Conservation (phyloP, 345 rosid species). For the Hibiscus trionum region DNA sequence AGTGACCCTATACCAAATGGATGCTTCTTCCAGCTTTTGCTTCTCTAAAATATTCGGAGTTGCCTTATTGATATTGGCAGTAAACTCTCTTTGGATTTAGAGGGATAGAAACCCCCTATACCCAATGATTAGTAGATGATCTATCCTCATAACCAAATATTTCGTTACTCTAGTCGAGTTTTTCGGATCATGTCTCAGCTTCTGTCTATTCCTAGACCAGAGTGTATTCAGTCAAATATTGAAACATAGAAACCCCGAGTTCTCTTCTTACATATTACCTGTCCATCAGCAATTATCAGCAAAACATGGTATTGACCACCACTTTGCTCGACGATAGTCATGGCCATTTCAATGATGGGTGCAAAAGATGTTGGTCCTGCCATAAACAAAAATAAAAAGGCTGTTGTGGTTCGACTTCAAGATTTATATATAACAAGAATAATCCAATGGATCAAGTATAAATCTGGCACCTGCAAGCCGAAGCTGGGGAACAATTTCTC, state of each 20-base stretch:
- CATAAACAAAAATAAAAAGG: constrained; percentile 12
- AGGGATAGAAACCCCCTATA: not conserved
- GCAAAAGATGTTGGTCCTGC: constrained; percentile 95
- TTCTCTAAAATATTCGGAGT: not conserved
- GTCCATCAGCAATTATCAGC: constrained; percentile 91
- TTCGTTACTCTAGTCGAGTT: not conserved
- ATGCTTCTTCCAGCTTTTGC: not conserved
- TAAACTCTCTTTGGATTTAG: not conserved
- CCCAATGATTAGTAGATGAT: not conserved
- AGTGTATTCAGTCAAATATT: not conserved
- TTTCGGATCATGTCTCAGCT: not conserved
- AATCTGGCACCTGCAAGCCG: constrained; percentile 59
- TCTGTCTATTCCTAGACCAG: not conserved
- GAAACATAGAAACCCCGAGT: not conserved
- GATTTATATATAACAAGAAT: not conserved
- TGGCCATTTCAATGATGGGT: constrained; percentile 76
- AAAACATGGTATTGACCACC: constrained; percentile 90
- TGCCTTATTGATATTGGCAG: not conserved
- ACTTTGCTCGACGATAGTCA: constrained; percentile 76
- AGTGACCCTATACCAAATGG: not conserved
- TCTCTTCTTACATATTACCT: constrained; percentile 34
- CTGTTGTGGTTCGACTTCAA: not conserved
- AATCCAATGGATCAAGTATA: not conserved
- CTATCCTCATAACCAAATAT: not conserved
- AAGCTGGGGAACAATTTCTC: constrained; percentile 69